These are phyloP conservation scores for Blastomyces parvus DNA, from an alignment of 2,329 filamentous ascomycete species.

Conservation along the genomic window DNA sequence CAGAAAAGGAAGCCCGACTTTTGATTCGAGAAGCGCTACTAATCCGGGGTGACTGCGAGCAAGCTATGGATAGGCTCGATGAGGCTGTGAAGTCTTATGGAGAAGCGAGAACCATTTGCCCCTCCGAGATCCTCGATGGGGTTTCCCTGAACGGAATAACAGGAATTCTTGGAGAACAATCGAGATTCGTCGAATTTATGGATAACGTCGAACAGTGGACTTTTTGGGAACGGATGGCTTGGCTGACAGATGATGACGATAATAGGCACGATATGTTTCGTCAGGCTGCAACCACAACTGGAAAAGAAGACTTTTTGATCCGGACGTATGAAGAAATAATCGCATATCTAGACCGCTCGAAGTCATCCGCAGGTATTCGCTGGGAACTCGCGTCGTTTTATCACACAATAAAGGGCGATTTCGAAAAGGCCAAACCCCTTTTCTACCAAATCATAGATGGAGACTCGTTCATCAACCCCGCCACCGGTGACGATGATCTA, in stretches of 20 bases:
- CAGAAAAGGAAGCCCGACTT: neutral
- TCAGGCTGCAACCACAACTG: neutral
- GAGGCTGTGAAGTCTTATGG: neutral
- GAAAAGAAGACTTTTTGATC: neutral
- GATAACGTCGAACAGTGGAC: conserved; percentile 1
- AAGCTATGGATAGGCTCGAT: neutral
- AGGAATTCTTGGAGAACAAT: neutral
- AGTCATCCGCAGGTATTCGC: neutral
- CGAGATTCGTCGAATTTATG: neutral
- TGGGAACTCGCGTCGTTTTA: conserved; percentile 3
- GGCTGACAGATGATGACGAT: neutral
- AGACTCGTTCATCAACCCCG: neutral
- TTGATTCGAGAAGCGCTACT: neutral
- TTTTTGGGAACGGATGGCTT: conserved; percentile 1
- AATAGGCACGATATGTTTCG: neutral
- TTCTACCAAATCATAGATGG: neutral
- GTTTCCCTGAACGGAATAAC: conserved; percentile 2
- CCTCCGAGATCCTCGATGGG: neutral
- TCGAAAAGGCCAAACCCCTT: neutral
- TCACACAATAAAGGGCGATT: neutral
- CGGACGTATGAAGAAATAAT: conserved; percentile 1
- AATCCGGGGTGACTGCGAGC: neutral
- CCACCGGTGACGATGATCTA: neutral
- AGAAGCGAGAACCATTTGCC: neutral
- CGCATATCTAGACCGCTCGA: neutral